phyloP scores from a whole-genome alignment of 2,329 filamentous ascomycete genomes.

The Colletotrichum tropicale region DNA sequence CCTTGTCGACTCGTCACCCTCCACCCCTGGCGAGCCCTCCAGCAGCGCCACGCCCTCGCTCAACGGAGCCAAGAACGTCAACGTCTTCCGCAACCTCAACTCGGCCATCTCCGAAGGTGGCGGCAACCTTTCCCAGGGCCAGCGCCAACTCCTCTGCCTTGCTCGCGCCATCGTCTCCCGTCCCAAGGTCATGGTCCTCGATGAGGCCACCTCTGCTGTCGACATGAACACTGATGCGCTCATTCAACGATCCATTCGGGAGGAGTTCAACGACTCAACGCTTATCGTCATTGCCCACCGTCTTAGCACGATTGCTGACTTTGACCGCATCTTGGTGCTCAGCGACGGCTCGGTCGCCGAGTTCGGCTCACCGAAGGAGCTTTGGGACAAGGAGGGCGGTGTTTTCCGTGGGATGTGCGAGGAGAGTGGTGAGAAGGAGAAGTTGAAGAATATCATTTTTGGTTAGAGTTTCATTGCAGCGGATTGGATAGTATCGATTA shows the following conservation, averaged over 20 bases:
- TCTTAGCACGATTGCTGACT: slow-evolving; percentile 78
- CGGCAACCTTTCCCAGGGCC: slow-evolving; percentile 76
- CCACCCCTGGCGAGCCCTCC: slow-evolving; percentile 44
- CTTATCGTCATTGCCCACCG: slow-evolving; percentile 67
- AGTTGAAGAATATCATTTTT: slow-evolving; percentile 51
- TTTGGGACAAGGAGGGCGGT: slow-evolving; percentile 59
- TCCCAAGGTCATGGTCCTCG: slow-evolving; percentile 79
- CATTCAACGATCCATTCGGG: slow-evolving; percentile 75
- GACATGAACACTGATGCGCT: slow-evolving; percentile 78
- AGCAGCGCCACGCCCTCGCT: slow-evolving; percentile 28
- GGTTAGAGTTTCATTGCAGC: not conserved
- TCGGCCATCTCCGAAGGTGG: slow-evolving; percentile 74
- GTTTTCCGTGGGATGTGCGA: slow-evolving; percentile 69
- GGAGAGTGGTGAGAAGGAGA: slow-evolving; percentile 63
- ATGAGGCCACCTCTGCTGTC: slow-evolving; percentile 80
- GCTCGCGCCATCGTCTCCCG: slow-evolving; percentile 74
- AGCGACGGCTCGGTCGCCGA: slow-evolving; percentile 71
- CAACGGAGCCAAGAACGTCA: slow-evolving; percentile 55
- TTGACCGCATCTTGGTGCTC: slow-evolving; percentile 75
- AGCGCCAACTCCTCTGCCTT: slow-evolving; percentile 77
- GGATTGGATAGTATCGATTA: not conserved
- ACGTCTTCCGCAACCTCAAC: slow-evolving; percentile 67
- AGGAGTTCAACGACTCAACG: slow-evolving; percentile 72
- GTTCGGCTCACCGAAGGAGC: slow-evolving; percentile 66
- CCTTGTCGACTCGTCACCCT: slow-evolving; percentile 53